Conservation (phyloP, 2,329 filamentous ascomycete species). For the Aspergillus sp. region DNA sequence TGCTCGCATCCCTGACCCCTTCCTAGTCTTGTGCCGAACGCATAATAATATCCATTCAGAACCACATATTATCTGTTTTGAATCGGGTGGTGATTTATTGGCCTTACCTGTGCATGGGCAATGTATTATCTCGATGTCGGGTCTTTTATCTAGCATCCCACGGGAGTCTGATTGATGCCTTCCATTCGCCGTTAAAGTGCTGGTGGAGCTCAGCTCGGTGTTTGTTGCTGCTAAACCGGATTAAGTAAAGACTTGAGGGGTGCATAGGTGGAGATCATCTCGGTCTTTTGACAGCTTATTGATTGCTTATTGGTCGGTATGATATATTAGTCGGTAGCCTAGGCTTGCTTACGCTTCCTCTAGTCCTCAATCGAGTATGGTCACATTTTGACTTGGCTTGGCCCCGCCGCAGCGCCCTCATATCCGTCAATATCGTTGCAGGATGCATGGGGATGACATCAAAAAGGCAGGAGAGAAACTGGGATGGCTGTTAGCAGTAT, state of each 20-base stretch:
- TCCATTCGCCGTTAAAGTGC: background rate
- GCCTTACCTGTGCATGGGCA: background rate
- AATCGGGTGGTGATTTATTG: background rate
- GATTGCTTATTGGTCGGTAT: background rate
- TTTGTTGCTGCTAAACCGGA: background rate
- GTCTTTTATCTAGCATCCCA: background rate
- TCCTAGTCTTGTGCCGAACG: background rate
- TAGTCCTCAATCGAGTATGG: background rate
- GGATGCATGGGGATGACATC: background rate
- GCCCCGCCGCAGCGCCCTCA: background rate
- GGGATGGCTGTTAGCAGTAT: background rate
- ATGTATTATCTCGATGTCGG: no score
- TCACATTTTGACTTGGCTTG: background rate
- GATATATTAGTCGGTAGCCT: background rate
- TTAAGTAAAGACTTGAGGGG: background rate
- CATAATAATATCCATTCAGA: background rate
- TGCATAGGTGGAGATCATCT: background rate
- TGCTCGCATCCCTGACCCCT: background rate
- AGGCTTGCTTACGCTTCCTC: no score
- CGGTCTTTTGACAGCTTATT: background rate
- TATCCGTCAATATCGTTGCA: background rate
- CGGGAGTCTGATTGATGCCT: background rate
- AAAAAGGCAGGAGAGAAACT: background rate
- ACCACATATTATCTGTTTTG: no score
- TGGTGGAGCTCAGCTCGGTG: background rate